Percentiles rank a stretch among this genome's conserved stretches.
Evolutionary conservation across 1,284 basidiomycete genomes (phyloP).

Genomic region (Meira nashicola): DNA sequence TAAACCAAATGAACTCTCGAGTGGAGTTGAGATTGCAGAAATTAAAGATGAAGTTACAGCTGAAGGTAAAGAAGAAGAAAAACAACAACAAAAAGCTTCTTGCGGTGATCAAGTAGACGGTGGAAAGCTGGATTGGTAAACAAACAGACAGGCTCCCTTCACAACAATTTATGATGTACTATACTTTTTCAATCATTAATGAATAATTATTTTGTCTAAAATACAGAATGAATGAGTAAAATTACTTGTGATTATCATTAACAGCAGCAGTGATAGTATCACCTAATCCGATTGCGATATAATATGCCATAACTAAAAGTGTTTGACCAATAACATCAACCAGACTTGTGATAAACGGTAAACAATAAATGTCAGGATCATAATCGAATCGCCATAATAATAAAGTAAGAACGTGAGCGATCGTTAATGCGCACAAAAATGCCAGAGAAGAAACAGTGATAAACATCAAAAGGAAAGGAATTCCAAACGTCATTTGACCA

Average conservation of each 20-base stretch:
- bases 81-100: not conserved
- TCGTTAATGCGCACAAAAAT: conserved; percentile 61
- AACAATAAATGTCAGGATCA: conserved; percentile 80
- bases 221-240: not conserved
- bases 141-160: too few species aligned
- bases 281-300: conserved; percentile 46
- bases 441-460: conserved; percentile 15
- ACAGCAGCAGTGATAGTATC: conserved; percentile 13
- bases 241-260: conserved; percentile 6
- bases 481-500: conserved; percentile 39
- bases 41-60: conserved; percentile 12
- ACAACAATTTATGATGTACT: not conserved
- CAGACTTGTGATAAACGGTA: conserved; percentile 82
- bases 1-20: not conserved
- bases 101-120: conserved; percentile 7
- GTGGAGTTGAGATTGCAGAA: conserved; percentile 17
- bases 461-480: conserved; percentile 33
- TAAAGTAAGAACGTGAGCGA: conserved; percentile 68
- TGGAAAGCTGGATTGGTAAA: conserved; percentile 14
- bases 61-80: conserved; percentile 5
- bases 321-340: conserved; percentile 88
- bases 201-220: not conserved
- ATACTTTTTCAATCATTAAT: conserved; percentile 4
- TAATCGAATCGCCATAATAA: conserved; percentile 74
- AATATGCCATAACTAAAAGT: conserved; percentile 61